phyloP scores from a whole-genome alignment of 2,329 filamentous ascomycete genomes.

The Aureobasidium lini region DNA sequence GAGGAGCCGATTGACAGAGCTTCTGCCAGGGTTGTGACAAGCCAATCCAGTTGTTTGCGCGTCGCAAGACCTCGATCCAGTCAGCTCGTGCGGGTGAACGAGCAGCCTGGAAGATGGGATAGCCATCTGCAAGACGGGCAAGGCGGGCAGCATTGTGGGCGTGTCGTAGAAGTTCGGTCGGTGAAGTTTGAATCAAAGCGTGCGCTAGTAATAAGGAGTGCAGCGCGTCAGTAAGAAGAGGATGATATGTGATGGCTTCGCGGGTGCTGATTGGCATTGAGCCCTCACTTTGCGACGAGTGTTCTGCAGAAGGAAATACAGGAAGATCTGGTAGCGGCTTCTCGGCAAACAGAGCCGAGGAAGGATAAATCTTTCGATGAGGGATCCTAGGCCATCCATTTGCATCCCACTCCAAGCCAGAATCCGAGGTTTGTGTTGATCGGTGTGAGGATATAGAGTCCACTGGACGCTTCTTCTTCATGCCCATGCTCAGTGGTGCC shows the following conservation, averaged over 20 bases:
- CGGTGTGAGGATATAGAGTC: slow-evolving; percentile 40
- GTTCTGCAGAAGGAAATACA: slow-evolving; percentile 50
- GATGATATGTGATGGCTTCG: slow-evolving; percentile 72
- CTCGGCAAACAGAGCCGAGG: slow-evolving; percentile 63
- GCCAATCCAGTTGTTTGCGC: slow-evolving; percentile 61
- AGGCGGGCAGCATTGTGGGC: slow-evolving; percentile 75
- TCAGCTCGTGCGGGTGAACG: slow-evolving; percentile 66
- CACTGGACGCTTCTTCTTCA: slow-evolving; percentile 33
- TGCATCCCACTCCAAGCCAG: slow-evolving; percentile 24
- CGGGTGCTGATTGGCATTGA: slow-evolving; percentile 36
- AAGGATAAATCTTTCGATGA: slow-evolving; percentile 44
- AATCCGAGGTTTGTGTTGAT: slow-evolving; percentile 21
- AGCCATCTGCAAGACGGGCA: slow-evolving; percentile 66
- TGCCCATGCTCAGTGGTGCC: slow-evolving; percentile 33
- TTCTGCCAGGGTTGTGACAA: slow-evolving; percentile 60
- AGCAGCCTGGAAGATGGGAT: slow-evolving; percentile 69
- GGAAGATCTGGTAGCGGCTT: slow-evolving; percentile 60
- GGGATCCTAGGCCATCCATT: slow-evolving; percentile 41
- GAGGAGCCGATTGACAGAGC: slow-evolving; percentile 50
- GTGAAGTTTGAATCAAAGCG: slow-evolving; percentile 68
- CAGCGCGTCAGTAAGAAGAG: slow-evolving; percentile 68
- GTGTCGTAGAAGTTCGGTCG: slow-evolving; percentile 70
- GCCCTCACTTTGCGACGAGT: slow-evolving; percentile 20
- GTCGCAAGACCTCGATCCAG: slow-evolving; percentile 69
- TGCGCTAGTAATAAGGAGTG: slow-evolving; percentile 74